Evolutionary conservation across 225 moss, liverwort and hornwort species (phyloP).

Genomic region (Rhytidiadelphus loreus): DNA sequence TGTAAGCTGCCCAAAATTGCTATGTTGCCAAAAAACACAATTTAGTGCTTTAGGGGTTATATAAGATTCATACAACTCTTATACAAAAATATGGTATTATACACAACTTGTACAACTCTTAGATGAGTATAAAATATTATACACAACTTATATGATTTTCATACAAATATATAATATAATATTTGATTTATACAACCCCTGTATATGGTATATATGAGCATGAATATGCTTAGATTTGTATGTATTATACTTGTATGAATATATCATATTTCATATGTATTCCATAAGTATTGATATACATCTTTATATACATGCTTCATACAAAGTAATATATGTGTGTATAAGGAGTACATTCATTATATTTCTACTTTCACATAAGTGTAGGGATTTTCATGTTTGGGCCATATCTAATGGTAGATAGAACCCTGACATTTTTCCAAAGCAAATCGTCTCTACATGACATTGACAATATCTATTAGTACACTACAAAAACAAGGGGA

Average conservation of each 20-base stretch:
- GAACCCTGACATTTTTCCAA: accelerated
- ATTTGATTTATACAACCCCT: neutral
- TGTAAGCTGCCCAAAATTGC: too few relatives aligned
- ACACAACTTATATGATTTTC: neutral
- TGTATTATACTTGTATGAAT: neutral
- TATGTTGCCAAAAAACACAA: too few relatives aligned
- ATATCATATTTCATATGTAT: neutral
- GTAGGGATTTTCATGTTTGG: accelerated
- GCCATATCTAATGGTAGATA: too few relatives aligned
- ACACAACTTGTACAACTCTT: neutral
- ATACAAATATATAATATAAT: neutral
- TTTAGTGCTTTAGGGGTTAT: too few relatives aligned
- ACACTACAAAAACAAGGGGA: neutral
- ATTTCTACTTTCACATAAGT: neutral
- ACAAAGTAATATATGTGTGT: too few relatives aligned
- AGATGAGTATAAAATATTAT: neutral
- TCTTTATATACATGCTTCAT: neutral
- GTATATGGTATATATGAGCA: accelerated
- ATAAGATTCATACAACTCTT: accelerated
- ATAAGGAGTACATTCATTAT: neutral
- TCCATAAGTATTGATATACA: neutral
- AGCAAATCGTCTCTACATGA: neutral
- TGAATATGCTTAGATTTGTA: too few relatives aligned
- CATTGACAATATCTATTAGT: neutral
- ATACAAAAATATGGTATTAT: neutral